These are phyloP conservation scores for Jimgerdemannia flammicorona DNA, from an alignment of 192 early-diverging fungal genomes.

Conservation along the genomic window DNA sequence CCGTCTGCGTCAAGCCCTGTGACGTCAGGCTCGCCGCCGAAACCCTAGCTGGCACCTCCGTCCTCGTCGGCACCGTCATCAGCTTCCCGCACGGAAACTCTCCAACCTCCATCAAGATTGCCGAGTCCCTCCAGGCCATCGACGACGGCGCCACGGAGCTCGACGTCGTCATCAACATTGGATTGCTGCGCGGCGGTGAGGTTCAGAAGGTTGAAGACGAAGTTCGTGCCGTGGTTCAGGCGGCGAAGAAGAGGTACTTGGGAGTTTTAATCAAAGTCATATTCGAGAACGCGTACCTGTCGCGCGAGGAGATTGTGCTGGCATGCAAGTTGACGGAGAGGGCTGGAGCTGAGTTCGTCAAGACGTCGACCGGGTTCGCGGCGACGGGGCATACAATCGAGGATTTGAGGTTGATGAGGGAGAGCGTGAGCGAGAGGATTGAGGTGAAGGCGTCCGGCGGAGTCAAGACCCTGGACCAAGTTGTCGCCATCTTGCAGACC, in stretches of 20 bases:
- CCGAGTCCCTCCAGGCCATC: conserved; percentile 47
- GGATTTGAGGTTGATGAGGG: conserved; percentile 50
- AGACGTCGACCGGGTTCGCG: conserved; percentile 60
- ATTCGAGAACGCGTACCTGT: conserved; percentile 55
- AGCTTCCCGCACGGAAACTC: conserved; percentile 60
- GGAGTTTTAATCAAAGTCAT: conserved; percentile 54
- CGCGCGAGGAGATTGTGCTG: conserved; percentile 44
- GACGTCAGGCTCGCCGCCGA: conserved; percentile 46
- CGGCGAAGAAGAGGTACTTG: conserved; percentile 36
- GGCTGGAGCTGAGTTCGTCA: conserved; percentile 58
- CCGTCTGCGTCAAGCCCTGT: conserved; percentile 62
- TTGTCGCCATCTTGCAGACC: conserved; percentile 45
- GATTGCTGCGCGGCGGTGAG: conserved; percentile 42
- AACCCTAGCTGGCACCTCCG: conserved; percentile 32
- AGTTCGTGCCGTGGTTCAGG: conserved; percentile 28
- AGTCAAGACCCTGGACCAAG: conserved; percentile 49
- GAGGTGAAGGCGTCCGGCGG: conserved; percentile 61
- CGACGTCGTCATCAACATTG: conserved; percentile 58
- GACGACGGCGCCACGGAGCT: conserved; percentile 57
- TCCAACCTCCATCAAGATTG: conserved; percentile 43
- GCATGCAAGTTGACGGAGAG: conserved; percentile 38
- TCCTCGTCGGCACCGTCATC: conserved; percentile 56
- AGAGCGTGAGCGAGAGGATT: conserved; percentile 28
- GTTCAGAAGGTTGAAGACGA: conserved; percentile 40
- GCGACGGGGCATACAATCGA: conserved; percentile 44